These are phyloP conservation scores for Colletotrichum neosansevieriae DNA, from an alignment of 2,329 filamentous ascomycete genomes.

Conservation along the genomic window DNA sequence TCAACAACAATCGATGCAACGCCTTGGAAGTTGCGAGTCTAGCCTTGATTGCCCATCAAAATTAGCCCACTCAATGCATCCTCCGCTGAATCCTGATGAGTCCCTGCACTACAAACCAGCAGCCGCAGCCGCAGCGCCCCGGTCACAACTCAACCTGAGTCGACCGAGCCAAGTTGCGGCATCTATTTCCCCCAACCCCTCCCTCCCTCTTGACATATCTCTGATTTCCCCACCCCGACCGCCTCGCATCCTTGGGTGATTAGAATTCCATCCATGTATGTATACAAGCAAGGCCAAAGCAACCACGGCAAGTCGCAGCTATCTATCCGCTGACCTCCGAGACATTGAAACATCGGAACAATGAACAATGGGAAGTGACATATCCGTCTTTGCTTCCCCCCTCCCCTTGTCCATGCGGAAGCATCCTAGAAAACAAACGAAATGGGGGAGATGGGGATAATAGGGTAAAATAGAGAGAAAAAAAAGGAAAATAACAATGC, in stretches of 20 bases:
- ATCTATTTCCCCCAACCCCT: neutral
- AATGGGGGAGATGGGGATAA: neutral
- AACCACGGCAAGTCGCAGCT: neutral
- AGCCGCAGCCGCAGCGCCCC: neutral
- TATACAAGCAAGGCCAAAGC: neutral
- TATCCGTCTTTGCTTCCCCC: neutral
- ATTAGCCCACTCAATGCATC: slow-evolving; percentile 34
- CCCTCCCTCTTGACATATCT: slow-evolving; percentile 9
- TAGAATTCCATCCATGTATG: neutral
- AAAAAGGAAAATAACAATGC: neutral
- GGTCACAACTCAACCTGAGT: too few relatives aligned
- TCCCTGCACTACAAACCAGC: too few relatives aligned
- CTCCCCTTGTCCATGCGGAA: neutral
- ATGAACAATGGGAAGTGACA: slow-evolving; percentile 6
- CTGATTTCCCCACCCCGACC: neutral
- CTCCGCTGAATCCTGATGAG: slow-evolving; percentile 11
- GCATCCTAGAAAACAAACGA: neutral
- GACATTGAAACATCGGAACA: neutral
- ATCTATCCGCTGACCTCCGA: neutral
- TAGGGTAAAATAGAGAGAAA: too few relatives aligned
- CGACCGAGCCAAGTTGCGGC: slow-evolving; percentile 1
- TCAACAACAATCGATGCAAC: slow-evolving; percentile 20
- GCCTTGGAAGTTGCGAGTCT: slow-evolving; percentile 30
- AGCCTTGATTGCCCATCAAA: slow-evolving; percentile 36
- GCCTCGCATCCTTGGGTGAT: too few relatives aligned